A percentile compares a stretch with the other conserved stretches of the same genome.
Evolutionary conservation across 257 asterid species (phyloP).

Genomic region (Eucommia ulmoides): DNA sequence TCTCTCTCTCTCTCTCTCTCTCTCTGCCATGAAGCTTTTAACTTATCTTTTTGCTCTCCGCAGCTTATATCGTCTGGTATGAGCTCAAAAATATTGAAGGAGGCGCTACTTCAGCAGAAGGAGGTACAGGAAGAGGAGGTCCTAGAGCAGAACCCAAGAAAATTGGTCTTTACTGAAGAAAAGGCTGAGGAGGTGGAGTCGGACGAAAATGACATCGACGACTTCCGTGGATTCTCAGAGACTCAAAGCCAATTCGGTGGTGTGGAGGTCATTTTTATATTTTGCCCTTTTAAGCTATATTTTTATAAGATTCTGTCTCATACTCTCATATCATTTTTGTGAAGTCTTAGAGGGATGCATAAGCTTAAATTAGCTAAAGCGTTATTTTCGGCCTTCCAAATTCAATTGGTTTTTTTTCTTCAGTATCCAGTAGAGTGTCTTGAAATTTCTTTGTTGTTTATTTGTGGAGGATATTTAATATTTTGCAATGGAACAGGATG

Average conservation of each 20-base stretch:
- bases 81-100: constrained; percentile 72
- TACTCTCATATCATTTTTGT: no score
- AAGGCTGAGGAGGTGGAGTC: constrained; percentile 18
- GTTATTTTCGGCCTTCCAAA: neutral
- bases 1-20: no score
- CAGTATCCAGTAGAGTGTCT: no score
- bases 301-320: no score
- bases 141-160: constrained; percentile 19
- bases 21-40: no score
- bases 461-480: constrained; percentile 51
- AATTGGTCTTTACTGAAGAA: constrained; percentile 17
- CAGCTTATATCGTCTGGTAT: constrained; percentile 40
- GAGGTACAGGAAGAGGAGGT: constrained; percentile 75
- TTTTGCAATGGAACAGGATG: constrained; percentile 27
- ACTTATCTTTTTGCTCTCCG: neutral
- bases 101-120: constrained; percentile 72
- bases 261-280: constrained; percentile 43
- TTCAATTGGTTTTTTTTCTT: neutral
- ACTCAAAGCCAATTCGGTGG: constrained; percentile 56
- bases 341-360: neutral
- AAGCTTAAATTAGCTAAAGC: neutral
- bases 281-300: neutral
- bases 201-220: constrained; percentile 59
- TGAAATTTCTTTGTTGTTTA: no score
- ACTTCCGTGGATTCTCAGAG: constrained; percentile 56